Evolutionary conservation across 768 basidiomycete genomes (phyloP).

Genomic region (Polyporus arcularius): DNA sequence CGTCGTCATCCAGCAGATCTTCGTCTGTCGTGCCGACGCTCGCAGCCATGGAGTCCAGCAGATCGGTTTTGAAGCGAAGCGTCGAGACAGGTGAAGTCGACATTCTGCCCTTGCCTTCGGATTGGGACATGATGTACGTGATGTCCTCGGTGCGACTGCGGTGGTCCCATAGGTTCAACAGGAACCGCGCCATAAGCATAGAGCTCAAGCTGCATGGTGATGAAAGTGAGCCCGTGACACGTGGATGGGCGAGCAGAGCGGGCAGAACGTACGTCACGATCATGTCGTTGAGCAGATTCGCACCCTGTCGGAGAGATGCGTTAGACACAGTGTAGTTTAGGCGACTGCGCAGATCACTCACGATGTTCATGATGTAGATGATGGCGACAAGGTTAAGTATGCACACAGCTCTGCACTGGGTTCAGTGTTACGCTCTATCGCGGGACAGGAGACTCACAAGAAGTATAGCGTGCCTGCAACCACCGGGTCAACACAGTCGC

Average conservation of each 20-base stretch:
- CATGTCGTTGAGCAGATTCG: conserved; percentile 17
- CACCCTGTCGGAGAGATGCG: neutral
- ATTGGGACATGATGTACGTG: neutral
- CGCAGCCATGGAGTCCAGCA: conserved; percentile 9
- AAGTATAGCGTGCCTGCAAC: conserved; percentile 13
- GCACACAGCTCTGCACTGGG: conserved; percentile 3
- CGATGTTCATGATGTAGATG: conserved; percentile 5
- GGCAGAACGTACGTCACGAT: conserved; percentile 9
- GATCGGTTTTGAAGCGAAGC: neutral
- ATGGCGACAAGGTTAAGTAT: conserved; percentile 12
- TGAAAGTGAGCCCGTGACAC: neutral
- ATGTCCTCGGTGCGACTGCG: conserved; percentile 5
- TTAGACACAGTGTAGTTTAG: neutral
- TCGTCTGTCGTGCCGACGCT: neutral
- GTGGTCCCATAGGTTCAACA: conserved; percentile 17
- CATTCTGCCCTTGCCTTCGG: neutral
- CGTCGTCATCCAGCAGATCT: too few species aligned
- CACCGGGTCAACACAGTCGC: neutral
- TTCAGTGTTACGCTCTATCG: neutral
- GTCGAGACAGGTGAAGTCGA: neutral
- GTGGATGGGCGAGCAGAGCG: neutral
- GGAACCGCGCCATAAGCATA: conserved; percentile 18
- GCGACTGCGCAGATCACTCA: neutral
- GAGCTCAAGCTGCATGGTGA: conserved; percentile 10
- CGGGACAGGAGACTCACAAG: neutral